Evolutionary conservation across 129 eudicot species (phyloP).

Genomic region (Scalesia atractyloides): DNA sequence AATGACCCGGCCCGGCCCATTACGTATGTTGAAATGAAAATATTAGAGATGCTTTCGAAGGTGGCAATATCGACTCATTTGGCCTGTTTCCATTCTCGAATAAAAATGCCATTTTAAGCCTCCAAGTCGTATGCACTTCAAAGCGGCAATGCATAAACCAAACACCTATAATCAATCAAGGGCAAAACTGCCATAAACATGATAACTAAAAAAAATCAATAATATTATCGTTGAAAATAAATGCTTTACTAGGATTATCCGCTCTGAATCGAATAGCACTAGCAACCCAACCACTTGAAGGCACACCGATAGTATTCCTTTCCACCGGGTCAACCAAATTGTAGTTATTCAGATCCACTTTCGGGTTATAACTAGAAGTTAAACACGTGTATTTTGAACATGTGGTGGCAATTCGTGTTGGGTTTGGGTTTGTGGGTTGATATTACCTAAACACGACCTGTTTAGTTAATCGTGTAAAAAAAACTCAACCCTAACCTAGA

Average conservation of each 20-base stretch:
- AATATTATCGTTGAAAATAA: background rate
- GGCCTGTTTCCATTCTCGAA: constrained; percentile 80
- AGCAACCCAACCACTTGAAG: constrained; percentile 82
- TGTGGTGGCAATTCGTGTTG: too few species aligned
- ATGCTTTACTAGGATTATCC: constrained; percentile 72
- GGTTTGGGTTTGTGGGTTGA: too few species aligned
- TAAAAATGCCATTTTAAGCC: constrained; percentile 80
- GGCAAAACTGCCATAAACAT: background rate
- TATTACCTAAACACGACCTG: too few species aligned
- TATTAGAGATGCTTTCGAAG: constrained; percentile 41
- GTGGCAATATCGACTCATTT: constrained; percentile 72
- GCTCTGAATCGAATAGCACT: constrained; percentile 63
- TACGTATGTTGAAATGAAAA: background rate
- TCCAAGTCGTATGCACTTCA: constrained; percentile 87
- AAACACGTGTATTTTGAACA: constrained; percentile 46
- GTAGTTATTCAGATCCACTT: constrained; percentile 55
- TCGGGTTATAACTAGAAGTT: constrained; percentile 71
- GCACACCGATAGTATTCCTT: constrained; percentile 74
- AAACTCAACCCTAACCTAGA: too few species aligned
- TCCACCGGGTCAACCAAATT: constrained; percentile 86
- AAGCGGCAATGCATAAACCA: constrained; percentile 95
- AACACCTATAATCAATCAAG: constrained; percentile 46
- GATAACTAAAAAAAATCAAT: background rate
- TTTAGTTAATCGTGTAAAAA: too few species aligned
- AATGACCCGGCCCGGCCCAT: too few species aligned